Conservation (phyloP, 805 yeast species). For the Ogataea corticis region DNA sequence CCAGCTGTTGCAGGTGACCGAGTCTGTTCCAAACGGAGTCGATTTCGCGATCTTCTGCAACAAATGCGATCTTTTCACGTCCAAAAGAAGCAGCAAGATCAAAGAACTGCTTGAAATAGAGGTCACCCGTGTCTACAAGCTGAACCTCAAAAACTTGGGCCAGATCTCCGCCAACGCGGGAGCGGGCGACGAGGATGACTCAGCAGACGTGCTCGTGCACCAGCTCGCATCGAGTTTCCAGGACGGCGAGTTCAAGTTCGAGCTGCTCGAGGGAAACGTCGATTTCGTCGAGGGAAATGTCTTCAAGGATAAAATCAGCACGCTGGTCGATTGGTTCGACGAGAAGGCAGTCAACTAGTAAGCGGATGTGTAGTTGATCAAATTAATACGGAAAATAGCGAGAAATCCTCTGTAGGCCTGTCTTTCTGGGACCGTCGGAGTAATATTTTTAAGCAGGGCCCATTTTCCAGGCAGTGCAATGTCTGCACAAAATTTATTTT, state of each 20-base stretch:
- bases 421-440: not conserved
- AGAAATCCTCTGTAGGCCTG: constrained; percentile 4
- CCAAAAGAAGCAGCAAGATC: constrained; percentile 68
- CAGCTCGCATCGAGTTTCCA: constrained; percentile 46
- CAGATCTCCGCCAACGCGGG: constrained; percentile 44
- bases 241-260: constrained; percentile 57
- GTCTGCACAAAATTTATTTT: not conserved
- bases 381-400: too few species aligned
- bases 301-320: constrained; percentile 47
- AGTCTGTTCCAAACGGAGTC: constrained; percentile 61
- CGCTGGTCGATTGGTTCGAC: constrained; percentile 80
- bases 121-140: constrained; percentile 53
- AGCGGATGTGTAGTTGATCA: not conserved
- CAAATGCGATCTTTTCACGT: constrained; percentile 82
- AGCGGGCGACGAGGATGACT: constrained; percentile 24
- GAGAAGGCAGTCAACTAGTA: constrained; percentile 62
- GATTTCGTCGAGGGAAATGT: constrained; percentile 76
- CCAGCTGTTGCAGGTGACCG: constrained; percentile 61
- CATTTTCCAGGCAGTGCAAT: too few species aligned
- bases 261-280: constrained; percentile 68
- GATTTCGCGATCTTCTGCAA: constrained; percentile 80
- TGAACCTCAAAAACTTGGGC: constrained; percentile 45
- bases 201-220: constrained; percentile 25
- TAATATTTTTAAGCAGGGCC: too few species aligned
- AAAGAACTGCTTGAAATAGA: constrained; percentile 61